Base-by-base conservation (phyloP, 2,329 filamentous ascomycete species). In the Lasiodiplodia citricola region DNA sequence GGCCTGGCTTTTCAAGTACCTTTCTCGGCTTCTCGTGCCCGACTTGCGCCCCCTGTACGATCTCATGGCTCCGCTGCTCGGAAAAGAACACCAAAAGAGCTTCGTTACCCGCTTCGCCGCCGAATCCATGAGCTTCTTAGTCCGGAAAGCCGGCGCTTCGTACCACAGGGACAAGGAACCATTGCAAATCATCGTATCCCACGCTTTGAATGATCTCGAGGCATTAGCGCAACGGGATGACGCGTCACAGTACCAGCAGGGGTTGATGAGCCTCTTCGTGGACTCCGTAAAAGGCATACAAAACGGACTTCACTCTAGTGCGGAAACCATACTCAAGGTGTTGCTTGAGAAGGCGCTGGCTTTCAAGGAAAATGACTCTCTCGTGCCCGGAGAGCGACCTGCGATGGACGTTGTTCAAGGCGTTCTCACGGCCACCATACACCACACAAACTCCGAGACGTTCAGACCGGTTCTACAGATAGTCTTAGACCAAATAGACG, bases 1-100 rank as follows among this genome's bases (percentile, higher is more conserved):
- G 68, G 94, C 96, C 56, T 99, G 96, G 85, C 85, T 98, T 51
- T 97, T 99, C 87, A 99, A 99, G 78, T 98, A 98, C 76, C 87
- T 99, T 5, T 96, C 94, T 2, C 90, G 93, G 71, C 86, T 98
- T 0, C 82, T 99, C 25, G 92, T 96, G 0, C 91, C 93, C 4
- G 92, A 99, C 76, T 82, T 99, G 71, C 86, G 92, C 70, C 93
- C 95, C 57, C 90, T 96, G 2, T 94, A 93, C 77, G 88, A 93
- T 75, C 88, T 96, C 65, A 89, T 99, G 83, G 87, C 92, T 0
- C 91, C 94, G 3, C 86, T 98, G 65, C 87, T 99, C 37, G 96
- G 95, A 71, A 94, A 92, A 79, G 86, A 90, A 68, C 88, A 88
- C 68, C 93, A 95, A 72, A 96, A 95, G 72, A 88, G 90, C 18